Evolutionary conservation across 2,329 filamentous ascomycete genomes (phyloP).

Genomic region (Colletotrichum aenigma): DNA sequence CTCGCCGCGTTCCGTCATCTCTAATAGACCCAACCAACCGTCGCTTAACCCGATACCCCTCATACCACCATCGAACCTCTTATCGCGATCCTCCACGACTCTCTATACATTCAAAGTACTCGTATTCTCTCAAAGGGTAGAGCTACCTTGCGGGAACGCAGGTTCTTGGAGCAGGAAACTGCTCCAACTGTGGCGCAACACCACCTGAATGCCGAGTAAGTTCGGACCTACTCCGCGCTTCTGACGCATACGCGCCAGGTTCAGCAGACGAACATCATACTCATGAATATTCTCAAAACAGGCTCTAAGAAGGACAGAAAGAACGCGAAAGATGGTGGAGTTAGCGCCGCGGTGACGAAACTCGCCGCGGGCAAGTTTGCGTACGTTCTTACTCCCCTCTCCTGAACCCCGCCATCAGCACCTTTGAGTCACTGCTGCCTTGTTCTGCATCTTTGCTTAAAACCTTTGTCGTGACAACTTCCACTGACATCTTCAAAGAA

Average conservation of each 20-base stretch:
- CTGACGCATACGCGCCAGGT: background rate
- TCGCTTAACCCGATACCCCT: background rate
- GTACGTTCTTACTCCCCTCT: constrained; percentile 39
- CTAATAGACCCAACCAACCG: constrained; percentile 9
- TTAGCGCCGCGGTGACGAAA: constrained; percentile 58
- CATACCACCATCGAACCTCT: background rate
- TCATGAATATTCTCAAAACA: constrained; percentile 21
- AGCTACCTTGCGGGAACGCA: constrained; percentile 21
- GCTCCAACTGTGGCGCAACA: constrained; percentile 23
- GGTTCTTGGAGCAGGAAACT: constrained; percentile 20
- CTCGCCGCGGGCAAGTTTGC: constrained; percentile 56
- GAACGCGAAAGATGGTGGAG: constrained; percentile 58
- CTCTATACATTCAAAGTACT: background rate
- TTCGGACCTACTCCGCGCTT: background rate
- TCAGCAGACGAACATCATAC: background rate
- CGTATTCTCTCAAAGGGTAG: background rate
- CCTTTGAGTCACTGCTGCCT: constrained; percentile 30
- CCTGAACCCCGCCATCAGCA: constrained; percentile 11
- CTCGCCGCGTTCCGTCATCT: background rate
- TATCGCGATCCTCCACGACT: background rate
- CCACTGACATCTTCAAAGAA: constrained; percentile 25
- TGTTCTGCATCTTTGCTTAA: constrained; percentile 21
- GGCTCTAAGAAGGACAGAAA: constrained; percentile 58
- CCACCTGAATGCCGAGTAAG: constrained; percentile 25
- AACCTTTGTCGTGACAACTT: constrained; percentile 22